Evolutionary conservation across 2,329 filamentous ascomycete species (phyloP), one percentile per base, ranked within the genome.

Genomic region (Chaetomiaceae sp.): DNA sequence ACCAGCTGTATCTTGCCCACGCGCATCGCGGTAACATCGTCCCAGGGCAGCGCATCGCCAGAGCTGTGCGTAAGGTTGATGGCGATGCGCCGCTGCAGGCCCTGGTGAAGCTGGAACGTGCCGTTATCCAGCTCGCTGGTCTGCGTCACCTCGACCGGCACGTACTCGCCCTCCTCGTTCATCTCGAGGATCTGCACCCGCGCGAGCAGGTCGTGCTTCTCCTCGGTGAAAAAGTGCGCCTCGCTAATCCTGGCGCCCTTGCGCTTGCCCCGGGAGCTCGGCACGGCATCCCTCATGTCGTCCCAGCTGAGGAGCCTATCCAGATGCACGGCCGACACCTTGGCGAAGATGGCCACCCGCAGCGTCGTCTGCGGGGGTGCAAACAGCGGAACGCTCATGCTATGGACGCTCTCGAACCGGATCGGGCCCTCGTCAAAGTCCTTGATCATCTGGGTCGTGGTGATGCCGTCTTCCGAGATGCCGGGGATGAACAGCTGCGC

Each of bases 221-320:
- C 94, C 68, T 96, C 90, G 0, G 86, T 89, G 64, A 87, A 95
- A 67, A 95, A 99, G 61, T 99, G 91, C 0, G 88, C 87, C 69
- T 99, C 94, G 12, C 89, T 85, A 60, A 99, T 85, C 11, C 94
- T 81, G 22, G 88, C 79, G 38, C 76, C 79, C 57, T 79, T 81
- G 5, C 74, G 68, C 53, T 75, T 78, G 38, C 75, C 75, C 51
- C 80, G 78, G 17, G 81, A 79, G 58, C 81, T 79, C 3, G 80
- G 78, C 46, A 84, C 76, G 17, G 82, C 80, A 69, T 99, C 92
- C 54, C 92, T 85, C 85, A 99, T 96, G 64, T 97, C 94, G 67
- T 99, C 94, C 94, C 94, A 99, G 72, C 94, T 99, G 12, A 96
- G 81, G 47, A 99, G 79, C 73, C 96, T 97, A 70, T 99, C 94